phyloP scores from a whole-genome alignment of 2,329 filamentous ascomycete genomes.

The Alternaria novae-zelandiae region DNA sequence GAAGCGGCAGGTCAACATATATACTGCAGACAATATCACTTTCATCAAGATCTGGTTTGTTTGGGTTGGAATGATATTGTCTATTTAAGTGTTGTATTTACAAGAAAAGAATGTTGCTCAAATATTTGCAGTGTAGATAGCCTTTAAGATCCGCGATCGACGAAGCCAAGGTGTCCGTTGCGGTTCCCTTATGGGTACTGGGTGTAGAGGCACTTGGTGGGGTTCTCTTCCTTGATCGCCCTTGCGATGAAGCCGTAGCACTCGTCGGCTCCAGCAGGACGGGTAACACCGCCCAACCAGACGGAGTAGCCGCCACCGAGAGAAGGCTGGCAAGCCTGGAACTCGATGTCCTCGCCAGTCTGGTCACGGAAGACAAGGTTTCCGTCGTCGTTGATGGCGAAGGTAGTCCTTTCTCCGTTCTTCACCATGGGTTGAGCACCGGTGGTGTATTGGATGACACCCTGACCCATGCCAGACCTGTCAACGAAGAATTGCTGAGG shows the following conservation, averaged over 20 bases:
- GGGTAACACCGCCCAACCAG: slow-evolving; percentile 26
- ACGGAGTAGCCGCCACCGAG: slow-evolving; percentile 48
- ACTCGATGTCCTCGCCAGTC: slow-evolving; percentile 41
- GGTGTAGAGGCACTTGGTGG: slow-evolving; percentile 32
- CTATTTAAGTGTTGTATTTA: background rate
- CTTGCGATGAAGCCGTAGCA: slow-evolving; percentile 45
- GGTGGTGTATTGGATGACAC: slow-evolving; percentile 60
- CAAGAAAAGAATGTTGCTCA: background rate
- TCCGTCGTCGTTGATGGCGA: slow-evolving; percentile 52
- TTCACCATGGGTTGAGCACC: slow-evolving; percentile 49
- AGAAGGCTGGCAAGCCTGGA: slow-evolving; percentile 62
- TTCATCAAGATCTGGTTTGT: background rate
- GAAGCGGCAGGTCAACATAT: background rate
- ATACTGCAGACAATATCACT: background rate
- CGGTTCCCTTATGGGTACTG: background rate
- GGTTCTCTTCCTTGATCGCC: slow-evolving; percentile 23
- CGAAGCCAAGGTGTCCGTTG: background rate
- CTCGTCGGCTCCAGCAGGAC: slow-evolving; percentile 38
- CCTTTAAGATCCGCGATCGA: background rate
- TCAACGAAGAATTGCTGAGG: slow-evolving; percentile 62
- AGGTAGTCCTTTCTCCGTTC: slow-evolving; percentile 58
- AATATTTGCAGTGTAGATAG: background rate
- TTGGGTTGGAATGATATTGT: background rate
- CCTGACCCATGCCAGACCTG: slow-evolving; percentile 65
- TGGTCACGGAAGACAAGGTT: slow-evolving; percentile 54